Evolutionary conservation across 1,284 basidiomycete species (phyloP).

Genomic region (Trichosporon sp.): DNA sequence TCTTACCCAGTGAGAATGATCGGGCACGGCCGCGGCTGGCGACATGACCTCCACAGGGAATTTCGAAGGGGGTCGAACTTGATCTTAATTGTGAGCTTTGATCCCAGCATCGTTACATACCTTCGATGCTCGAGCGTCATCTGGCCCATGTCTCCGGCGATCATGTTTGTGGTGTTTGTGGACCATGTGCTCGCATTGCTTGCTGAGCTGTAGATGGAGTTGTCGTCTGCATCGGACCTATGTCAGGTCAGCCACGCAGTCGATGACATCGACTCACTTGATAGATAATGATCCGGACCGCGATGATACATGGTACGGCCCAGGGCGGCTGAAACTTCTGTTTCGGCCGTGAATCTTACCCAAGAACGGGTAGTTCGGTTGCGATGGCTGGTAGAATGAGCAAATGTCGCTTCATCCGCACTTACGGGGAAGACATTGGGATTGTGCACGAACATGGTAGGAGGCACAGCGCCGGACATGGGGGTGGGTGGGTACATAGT

Average conservation of each 20-base stretch:
- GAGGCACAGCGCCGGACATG: not conserved
- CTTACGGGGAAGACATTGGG: not conserved
- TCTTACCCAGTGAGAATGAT: constrained; percentile 21
- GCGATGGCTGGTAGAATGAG: not conserved
- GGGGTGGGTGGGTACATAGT: not conserved
- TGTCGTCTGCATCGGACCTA: constrained; percentile 36
- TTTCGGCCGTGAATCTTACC: constrained; percentile 18
- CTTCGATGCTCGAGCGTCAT: constrained; percentile 33
- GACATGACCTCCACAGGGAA: constrained; percentile 10
- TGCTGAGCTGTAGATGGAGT: constrained; percentile 24
- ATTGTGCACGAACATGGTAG: not conserved
- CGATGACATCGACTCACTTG: constrained; percentile 19
- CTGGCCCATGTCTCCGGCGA: constrained; percentile 25
- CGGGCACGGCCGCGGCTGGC: constrained; percentile 13
- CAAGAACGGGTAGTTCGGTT: constrained; percentile 1
- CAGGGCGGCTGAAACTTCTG: constrained; percentile 25
- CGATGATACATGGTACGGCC: constrained; percentile 29
- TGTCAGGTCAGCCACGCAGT: constrained; percentile 3
- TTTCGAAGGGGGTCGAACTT: constrained; percentile 17
- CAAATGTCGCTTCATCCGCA: not conserved
- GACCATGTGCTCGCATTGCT: constrained; percentile 29
- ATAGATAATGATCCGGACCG: constrained; percentile 32
- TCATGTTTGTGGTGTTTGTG: constrained; percentile 12
- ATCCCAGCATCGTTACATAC: constrained; percentile 12
- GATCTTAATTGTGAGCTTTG: constrained; percentile 12